Conservation (phyloP, 129 eudicot genomes). For the Helianthus tuberosus region DNA sequence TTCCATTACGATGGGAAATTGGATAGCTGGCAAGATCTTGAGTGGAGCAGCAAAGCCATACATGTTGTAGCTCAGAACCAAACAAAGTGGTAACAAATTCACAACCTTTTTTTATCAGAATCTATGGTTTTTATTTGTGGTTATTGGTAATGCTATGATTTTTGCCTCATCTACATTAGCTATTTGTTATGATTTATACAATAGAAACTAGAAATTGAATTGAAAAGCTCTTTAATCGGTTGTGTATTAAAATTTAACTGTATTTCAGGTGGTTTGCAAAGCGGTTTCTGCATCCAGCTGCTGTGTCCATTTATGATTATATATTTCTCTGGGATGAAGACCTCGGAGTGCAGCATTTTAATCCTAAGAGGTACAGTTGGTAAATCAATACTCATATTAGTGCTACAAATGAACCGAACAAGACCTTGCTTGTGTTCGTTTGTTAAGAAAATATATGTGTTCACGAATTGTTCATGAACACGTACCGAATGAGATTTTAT, state of each 20-base stretch:
- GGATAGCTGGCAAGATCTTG: constrained; percentile 90
- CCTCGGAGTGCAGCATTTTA: constrained; percentile 78
- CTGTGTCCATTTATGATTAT: constrained; percentile 82
- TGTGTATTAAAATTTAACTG: not conserved
- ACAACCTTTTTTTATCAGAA: not conserved
- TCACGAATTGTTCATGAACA: too few species aligned
- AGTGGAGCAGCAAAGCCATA: constrained; percentile 79
- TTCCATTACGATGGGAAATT: constrained; percentile 93
- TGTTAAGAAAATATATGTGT: too few species aligned
- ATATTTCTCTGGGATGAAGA: constrained; percentile 99
- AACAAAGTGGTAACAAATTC: constrained; percentile 77
- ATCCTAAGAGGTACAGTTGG: constrained; percentile 79
- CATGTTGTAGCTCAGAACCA: constrained; percentile 88
- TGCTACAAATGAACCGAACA: too few species aligned
- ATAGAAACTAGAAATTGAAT: not conserved
- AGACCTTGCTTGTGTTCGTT: too few species aligned
- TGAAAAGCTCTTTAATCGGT: constrained; percentile 2
- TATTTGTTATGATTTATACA: not conserved
- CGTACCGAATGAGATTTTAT: too few species aligned
- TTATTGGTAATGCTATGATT: not conserved
- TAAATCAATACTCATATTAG: not conserved
- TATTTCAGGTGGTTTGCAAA: constrained; percentile 94
- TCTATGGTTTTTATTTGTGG: not conserved
- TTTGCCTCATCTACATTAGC: not conserved
- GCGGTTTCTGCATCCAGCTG: constrained; percentile 93